These are phyloP conservation scores for Verticillium tricorpus DNA, from an alignment of 2,329 filamentous ascomycete genomes.

Conservation along the genomic window DNA sequence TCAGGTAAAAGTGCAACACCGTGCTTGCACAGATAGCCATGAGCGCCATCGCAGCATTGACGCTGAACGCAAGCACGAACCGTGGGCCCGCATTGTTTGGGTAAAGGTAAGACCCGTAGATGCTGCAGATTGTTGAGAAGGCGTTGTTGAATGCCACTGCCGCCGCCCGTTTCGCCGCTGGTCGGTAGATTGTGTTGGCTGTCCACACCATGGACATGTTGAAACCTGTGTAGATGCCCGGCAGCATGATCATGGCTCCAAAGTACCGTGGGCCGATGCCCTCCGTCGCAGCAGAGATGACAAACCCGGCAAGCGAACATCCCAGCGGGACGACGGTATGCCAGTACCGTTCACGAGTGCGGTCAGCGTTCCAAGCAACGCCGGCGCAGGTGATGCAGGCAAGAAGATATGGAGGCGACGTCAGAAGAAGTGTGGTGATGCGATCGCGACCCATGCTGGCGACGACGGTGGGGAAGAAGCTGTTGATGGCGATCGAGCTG, in stretches of 20 bases:
- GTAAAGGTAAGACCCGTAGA: slow-evolving; percentile 21
- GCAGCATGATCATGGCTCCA: slow-evolving; percentile 18
- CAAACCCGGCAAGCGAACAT: slow-evolving; percentile 9
- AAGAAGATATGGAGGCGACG: slow-evolving; percentile 21
- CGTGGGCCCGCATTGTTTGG: slow-evolving; percentile 16
- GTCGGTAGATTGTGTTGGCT: slow-evolving; percentile 18
- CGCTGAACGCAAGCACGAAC: slow-evolving; percentile 19
- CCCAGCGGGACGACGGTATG: slow-evolving; percentile 10
- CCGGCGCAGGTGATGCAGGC: neutral
- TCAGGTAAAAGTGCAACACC: slow-evolving; percentile 15
- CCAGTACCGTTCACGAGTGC: slow-evolving; percentile 9
- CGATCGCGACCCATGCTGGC: slow-evolving; percentile 6
- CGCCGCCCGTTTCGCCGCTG: slow-evolving; percentile 14
- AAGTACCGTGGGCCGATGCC: slow-evolving; percentile 10
- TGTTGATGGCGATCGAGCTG: slow-evolving; percentile 14
- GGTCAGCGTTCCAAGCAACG: slow-evolving; percentile 12
- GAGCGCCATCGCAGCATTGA: slow-evolving; percentile 18
- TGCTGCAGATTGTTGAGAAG: slow-evolving; percentile 15
- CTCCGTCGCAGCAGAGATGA: slow-evolving; percentile 6
- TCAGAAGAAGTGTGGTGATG: slow-evolving; percentile 17
- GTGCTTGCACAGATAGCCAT: slow-evolving; percentile 15
- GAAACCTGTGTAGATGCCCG: slow-evolving; percentile 17
- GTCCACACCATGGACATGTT: slow-evolving; percentile 21
- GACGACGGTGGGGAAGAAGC: slow-evolving; percentile 19
- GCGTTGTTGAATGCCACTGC: slow-evolving; percentile 19